These are phyloP conservation scores for Fusarium denticulatum DNA, from an alignment of 2,329 filamentous ascomycete species.

Conservation along the genomic window DNA sequence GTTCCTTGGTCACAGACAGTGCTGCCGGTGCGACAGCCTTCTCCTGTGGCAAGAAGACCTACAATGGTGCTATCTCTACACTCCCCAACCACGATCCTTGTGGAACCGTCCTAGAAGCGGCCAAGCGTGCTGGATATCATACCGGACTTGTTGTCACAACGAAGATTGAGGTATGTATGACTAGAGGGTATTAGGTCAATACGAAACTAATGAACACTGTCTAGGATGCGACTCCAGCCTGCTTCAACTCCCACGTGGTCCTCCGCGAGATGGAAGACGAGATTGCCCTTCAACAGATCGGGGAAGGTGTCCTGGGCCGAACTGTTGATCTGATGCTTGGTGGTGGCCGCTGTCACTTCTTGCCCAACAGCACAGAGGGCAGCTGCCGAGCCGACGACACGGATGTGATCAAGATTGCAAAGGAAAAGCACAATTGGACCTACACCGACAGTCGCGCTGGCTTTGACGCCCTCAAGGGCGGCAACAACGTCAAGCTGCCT, in stretches of 20 bases:
- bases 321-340: slow-evolving; percentile 93
- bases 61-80: slow-evolving; percentile 95
- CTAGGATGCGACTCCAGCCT: slow-evolving; percentile 95
- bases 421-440: slow-evolving; percentile 79
- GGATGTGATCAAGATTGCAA: slow-evolving; percentile 79
- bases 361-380: slow-evolving; percentile 81
- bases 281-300: slow-evolving; percentile 92
- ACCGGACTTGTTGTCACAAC: slow-evolving; percentile 97
- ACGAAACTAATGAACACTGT: slow-evolving; percentile 53
- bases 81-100: slow-evolving; percentile 87
- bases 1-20: slow-evolving; percentile 90
- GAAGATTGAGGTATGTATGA: slow-evolving; percentile 42
- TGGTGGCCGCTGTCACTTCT: slow-evolving; percentile 91
- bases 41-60: slow-evolving; percentile 90
- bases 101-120: slow-evolving; percentile 91
- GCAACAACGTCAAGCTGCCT: slow-evolving; percentile 77
- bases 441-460: slow-evolving; percentile 77
- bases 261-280: slow-evolving; percentile 83
- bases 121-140: slow-evolving; percentile 88
- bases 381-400: slow-evolving; percentile 83
- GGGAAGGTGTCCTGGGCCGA: slow-evolving; percentile 84
- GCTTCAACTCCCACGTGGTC: slow-evolving; percentile 90
- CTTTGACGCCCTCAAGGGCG: slow-evolving; percentile 79
- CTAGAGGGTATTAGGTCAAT: background rate
- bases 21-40: slow-evolving; percentile 98